Conservation (phyloP, 805 yeast species). For the Ogataea dorogensis region DNA sequence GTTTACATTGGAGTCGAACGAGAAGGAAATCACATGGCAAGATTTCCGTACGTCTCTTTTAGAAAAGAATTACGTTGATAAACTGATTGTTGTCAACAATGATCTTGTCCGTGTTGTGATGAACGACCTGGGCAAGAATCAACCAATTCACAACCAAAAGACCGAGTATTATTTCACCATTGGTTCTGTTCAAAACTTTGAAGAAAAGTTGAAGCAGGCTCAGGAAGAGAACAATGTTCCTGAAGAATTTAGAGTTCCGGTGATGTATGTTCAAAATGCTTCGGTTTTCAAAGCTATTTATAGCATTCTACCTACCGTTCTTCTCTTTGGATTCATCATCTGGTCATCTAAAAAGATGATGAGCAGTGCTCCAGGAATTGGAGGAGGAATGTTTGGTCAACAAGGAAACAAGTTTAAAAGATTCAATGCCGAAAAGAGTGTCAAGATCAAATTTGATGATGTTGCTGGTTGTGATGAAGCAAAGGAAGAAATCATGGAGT, state of each 20-base stretch:
- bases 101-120: conserved; percentile 69
- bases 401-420: conserved; percentile 78
- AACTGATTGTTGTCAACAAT: conserved; percentile 70
- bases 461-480: conserved; percentile 97
- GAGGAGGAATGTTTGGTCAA: conserved; percentile 61
- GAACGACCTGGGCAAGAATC: conserved; percentile 39
- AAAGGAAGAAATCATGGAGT: conserved; percentile 93
- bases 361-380: conserved; percentile 54
- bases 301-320: conserved; percentile 76
- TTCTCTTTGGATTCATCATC: conserved; percentile 76
- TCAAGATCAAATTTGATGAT: conserved; percentile 78
- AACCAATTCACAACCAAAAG: conserved; percentile 28
- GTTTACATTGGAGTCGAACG: conserved; percentile 23
- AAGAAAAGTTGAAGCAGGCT: conserved; percentile 71
- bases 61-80: conserved; percentile 74
- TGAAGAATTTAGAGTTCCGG: conserved; percentile 70
- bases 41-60: conserved; percentile 80
- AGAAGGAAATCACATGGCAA: conserved; percentile 46
- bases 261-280: conserved; percentile 67
- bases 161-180: conserved; percentile 62
- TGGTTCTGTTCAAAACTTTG: conserved; percentile 84
- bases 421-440: conserved; percentile 80
- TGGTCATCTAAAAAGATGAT: conserved; percentile 59
- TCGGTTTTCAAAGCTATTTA: conserved; percentile 60
- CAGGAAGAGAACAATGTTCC: conserved; percentile 73